Conservation (phyloP, 495 filamentous ascomycete genomes). For the Aspergillus coremiiformis region DNA sequence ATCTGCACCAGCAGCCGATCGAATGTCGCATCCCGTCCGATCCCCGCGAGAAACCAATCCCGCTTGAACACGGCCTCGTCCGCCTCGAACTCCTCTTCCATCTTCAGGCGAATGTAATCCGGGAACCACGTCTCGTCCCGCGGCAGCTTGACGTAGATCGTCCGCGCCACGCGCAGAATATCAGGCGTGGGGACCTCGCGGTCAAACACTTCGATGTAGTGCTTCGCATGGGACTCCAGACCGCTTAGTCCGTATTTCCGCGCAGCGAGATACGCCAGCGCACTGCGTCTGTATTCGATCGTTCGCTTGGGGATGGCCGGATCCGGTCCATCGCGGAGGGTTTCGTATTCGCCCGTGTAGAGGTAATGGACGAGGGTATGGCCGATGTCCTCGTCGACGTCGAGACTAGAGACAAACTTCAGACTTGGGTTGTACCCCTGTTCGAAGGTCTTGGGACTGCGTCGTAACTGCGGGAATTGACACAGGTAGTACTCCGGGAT, state of each 20-base stretch:
- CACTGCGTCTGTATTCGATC: constrained; percentile 2
- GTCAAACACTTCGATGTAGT: constrained; percentile 7
- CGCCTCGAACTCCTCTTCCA: constrained; percentile 6
- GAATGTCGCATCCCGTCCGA: constrained; percentile 1
- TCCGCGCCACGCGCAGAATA: background rate
- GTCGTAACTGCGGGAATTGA: constrained; percentile 23
- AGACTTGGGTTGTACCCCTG: constrained; percentile 29
- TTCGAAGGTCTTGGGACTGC: constrained; percentile 67
- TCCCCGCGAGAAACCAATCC: background rate
- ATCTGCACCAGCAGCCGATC: constrained; percentile 1
- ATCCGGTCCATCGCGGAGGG: background rate
- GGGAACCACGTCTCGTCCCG: constrained; percentile 7
- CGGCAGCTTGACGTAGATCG: background rate
- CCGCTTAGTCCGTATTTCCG: constrained; percentile 1
- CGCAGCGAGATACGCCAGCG: constrained; percentile 1
- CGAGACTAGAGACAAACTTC: background rate
- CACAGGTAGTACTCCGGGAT: constrained; percentile 8
- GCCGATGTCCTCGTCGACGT: constrained; percentile 14
- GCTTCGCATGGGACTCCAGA: background rate
- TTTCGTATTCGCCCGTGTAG: constrained; percentile 10
- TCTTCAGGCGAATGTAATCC: constrained; percentile 1
- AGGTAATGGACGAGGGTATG: constrained; percentile 14
- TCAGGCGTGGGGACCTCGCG: background rate
- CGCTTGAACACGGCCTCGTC: constrained; percentile 1
- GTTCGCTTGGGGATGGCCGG: background rate